These are phyloP conservation scores for Pholiota conissans DNA, from an alignment of 768 basidiomycete genomes.

Conservation along the genomic window DNA sequence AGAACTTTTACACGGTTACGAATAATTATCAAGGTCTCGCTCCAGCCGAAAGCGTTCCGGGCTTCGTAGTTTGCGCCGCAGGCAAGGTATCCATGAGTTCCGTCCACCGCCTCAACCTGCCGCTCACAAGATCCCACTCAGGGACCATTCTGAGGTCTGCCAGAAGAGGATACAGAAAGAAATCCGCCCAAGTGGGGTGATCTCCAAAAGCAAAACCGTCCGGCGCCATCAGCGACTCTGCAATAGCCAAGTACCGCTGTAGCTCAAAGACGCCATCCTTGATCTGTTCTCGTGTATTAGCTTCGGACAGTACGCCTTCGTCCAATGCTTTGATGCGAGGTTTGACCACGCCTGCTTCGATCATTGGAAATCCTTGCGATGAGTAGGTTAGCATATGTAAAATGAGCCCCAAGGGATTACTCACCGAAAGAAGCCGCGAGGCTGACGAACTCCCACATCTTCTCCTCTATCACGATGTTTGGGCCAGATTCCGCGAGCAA, in stretches of 20 bases:
- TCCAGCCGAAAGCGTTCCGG: conserved; percentile 28
- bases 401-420: not conserved
- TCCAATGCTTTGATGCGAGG: conserved; percentile 28
- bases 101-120: conserved; percentile 23
- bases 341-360: conserved; percentile 31
- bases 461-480: conserved; percentile 24
- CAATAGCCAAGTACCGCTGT: conserved; percentile 21
- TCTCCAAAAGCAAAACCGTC: conserved; percentile 27
- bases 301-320: conserved; percentile 23
- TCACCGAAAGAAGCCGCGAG: conserved; percentile 29
- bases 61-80: conserved; percentile 23
- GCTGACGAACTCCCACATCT: conserved; percentile 35
- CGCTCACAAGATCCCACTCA: conserved; percentile 26
- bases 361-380: conserved; percentile 26
- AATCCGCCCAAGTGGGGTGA: conserved; percentile 31
- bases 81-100: conserved; percentile 26
- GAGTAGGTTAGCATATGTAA: not conserved
- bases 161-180: conserved; percentile 31
- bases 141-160: conserved; percentile 29
- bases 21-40: conserved; percentile 18
- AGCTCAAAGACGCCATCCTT: conserved; percentile 20
- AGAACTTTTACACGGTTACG: too few species aligned
- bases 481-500: conserved; percentile 20
- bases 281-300: conserved; percentile 20
- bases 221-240: conserved; percentile 27